A percentile compares a stretch with the other conserved stretches of the same genome.
Evolutionary conservation across 257 asterid species (phyloP).

Genomic region (Cordia subcordata): DNA sequence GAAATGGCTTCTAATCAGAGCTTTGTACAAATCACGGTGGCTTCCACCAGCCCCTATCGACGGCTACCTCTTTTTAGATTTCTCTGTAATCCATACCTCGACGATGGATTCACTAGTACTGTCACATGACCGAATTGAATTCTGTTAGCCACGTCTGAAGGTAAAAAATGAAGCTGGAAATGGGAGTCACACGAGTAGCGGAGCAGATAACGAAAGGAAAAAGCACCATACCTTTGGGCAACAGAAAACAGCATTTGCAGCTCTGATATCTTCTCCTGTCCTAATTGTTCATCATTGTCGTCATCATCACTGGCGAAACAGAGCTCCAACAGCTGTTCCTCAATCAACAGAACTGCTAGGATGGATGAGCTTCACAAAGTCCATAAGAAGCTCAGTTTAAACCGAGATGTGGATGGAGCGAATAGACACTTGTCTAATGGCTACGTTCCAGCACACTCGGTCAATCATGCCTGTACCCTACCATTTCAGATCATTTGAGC

Average conservation of each 20-base stretch:
- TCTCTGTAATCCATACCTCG: neutral
- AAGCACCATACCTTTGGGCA: constrained; percentile 14
- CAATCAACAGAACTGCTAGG: constrained; percentile 32
- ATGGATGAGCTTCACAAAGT: constrained; percentile 34
- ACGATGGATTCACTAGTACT: constrained; percentile 16
- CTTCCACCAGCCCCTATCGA: too few relatives aligned
- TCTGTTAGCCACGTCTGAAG: too few relatives aligned
- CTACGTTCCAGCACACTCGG: constrained; percentile 22
- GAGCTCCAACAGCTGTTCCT: constrained; percentile 39
- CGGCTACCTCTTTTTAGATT: too few relatives aligned
- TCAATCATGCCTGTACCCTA: constrained; percentile 89
- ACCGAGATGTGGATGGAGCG: constrained; percentile 44
- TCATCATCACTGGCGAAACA: constrained; percentile 27
- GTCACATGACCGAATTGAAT: constrained; percentile 11
- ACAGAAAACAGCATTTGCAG: constrained; percentile 13
- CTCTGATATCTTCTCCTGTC: constrained; percentile 30
- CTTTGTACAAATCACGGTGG: too few relatives aligned
- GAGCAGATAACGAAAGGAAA: too few relatives aligned
- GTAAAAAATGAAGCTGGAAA: too few relatives aligned
- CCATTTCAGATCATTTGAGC: constrained; percentile 40
- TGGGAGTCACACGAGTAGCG: too few relatives aligned
- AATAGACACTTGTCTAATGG: too few relatives aligned
- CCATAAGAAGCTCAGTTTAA: constrained; percentile 37
- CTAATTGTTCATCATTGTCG: constrained; percentile 38
- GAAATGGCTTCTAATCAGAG: too few relatives aligned